These are phyloP conservation scores for Ustilago xerochloae DNA, from an alignment of 1,284 basidiomycete genomes.

Conservation along the genomic window DNA sequence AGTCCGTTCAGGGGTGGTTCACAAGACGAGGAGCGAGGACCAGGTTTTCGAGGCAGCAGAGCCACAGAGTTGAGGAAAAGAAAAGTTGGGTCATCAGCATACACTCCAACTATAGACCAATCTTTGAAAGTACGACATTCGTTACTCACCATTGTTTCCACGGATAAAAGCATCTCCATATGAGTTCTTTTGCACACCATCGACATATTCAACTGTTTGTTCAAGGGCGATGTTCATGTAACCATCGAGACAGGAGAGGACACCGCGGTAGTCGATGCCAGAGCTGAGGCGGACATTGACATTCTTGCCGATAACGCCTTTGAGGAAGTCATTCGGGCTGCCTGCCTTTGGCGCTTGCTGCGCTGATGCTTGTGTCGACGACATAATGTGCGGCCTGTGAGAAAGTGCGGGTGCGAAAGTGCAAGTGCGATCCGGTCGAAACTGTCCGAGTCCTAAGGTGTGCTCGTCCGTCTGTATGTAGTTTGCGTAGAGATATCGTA, in stretches of 20 bases:
- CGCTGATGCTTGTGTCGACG: conserved; percentile 24
- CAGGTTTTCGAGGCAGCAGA: background rate
- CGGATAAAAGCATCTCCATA: conserved; percentile 96
- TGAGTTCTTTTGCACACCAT: conserved; percentile 83
- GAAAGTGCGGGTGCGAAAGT: background rate
- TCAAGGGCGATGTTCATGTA: conserved; percentile 96
- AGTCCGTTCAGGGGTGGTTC: background rate
- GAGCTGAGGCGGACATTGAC: conserved; percentile 94
- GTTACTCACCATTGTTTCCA: conserved; percentile 89
- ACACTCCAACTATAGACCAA: background rate
- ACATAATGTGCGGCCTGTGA: conserved; percentile 21
- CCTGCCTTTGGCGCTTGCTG: conserved; percentile 38
- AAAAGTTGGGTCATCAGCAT: conserved; percentile 14
- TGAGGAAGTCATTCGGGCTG: conserved; percentile 65
- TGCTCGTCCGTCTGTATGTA: conserved; percentile 10
- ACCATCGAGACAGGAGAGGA: conserved; percentile 95
- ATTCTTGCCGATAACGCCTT: conserved; percentile 85
- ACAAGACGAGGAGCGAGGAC: conserved; percentile 1
- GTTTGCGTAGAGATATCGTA: conserved; percentile 2
- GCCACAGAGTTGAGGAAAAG: background rate
- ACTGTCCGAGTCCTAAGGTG: background rate
- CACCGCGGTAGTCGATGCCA: conserved; percentile 93
- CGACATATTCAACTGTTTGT: conserved; percentile 93
- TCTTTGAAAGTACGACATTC: background rate
- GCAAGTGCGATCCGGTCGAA: background rate